These are phyloP conservation scores for Silene vulgaris DNA, from an alignment of 179 eudicot genomes.

Conservation along the genomic window DNA sequence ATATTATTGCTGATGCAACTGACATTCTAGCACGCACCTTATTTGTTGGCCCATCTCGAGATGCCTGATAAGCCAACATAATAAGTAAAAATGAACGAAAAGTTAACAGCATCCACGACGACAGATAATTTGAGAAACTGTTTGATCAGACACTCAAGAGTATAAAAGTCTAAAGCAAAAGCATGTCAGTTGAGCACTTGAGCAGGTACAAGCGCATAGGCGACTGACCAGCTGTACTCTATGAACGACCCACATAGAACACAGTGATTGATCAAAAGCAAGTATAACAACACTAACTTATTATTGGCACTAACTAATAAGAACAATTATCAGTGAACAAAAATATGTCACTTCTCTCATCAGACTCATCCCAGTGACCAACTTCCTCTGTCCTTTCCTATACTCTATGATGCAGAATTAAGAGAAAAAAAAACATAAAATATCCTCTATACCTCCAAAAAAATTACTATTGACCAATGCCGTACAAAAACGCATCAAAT, in stretches of 20 bases:
- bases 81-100: conserved; percentile 7
- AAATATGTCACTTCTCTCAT: conserved; percentile 12
- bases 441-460: neutral
- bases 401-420: neutral
- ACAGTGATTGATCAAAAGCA: neutral
- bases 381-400: neutral
- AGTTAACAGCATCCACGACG: neutral
- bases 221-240: conserved; percentile 10
- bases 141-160: neutral
- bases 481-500: neutral
- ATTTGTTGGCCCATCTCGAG: conserved; percentile 95
- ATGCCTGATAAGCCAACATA: conserved; percentile 53
- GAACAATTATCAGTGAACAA: neutral
- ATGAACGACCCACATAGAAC: neutral
- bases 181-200: neutral
- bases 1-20: conserved; percentile 88
- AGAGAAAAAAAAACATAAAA: neutral
- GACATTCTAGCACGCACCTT: conserved; percentile 95
- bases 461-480: neutral
- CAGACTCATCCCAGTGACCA: neutral
- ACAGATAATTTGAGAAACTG: neutral
- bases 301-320: neutral
- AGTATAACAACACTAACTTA: neutral
- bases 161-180: neutral
- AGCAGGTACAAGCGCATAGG: conserved; percentile 1